These are phyloP conservation scores for Carnegiea gigantea DNA, from an alignment of 179 eudicot species.

Conservation along the genomic window DNA sequence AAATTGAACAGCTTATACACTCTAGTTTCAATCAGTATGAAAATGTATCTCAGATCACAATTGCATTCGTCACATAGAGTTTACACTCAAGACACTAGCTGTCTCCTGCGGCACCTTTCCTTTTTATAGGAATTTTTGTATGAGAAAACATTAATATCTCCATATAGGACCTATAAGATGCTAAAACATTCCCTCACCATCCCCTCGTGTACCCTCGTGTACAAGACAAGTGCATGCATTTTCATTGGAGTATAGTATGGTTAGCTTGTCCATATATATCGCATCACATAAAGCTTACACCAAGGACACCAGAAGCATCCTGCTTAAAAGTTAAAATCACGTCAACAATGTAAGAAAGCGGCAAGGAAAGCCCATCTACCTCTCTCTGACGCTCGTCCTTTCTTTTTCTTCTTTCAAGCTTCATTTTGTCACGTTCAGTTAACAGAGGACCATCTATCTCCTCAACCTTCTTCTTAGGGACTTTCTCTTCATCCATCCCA, in stretches of 20 bases:
- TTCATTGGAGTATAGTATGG: background rate
- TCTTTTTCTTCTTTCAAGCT: constrained; percentile 86
- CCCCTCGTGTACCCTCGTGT: background rate
- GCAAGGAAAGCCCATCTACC: constrained; percentile 37
- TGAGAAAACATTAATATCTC: background rate
- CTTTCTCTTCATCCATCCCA: constrained; percentile 89
- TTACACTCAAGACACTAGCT: background rate
- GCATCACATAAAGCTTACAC: background rate
- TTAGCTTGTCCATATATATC: background rate
- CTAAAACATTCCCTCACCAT: background rate
- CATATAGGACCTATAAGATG: background rate
- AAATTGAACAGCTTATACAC: background rate
- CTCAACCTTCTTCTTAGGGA: constrained; percentile 89
- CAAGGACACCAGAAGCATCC: background rate
- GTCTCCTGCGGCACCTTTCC: background rate
- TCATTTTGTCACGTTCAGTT: constrained; percentile 91
- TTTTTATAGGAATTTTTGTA: background rate
- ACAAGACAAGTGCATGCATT: background rate
- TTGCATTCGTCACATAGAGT: background rate
- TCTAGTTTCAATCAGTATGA: background rate
- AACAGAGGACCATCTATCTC: constrained; percentile 83
- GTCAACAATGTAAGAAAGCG: background rate
- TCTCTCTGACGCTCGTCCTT: constrained; percentile 97
- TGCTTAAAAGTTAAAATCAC: background rate
- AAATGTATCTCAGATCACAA: background rate